phyloP scores from a whole-genome alignment of 192 early-diverging fungal species.

The Mortierella antarctica region DNA sequence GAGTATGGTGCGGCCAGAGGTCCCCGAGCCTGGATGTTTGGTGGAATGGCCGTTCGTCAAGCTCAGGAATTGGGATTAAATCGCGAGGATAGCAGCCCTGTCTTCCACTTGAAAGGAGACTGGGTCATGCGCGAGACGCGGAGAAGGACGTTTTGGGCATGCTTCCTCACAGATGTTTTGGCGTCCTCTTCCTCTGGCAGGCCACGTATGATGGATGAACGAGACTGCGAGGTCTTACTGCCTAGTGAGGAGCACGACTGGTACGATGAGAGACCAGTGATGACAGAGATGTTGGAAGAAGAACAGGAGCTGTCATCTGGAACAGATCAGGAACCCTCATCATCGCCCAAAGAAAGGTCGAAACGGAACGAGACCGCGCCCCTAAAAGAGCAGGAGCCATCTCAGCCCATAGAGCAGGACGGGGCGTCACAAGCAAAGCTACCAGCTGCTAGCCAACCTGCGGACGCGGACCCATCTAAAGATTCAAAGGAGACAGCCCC shows the following conservation, averaged over 20 bases:
- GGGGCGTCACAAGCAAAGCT: neutral
- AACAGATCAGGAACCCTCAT: conserved; percentile 22
- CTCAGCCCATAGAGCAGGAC: neutral
- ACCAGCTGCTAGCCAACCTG: neutral
- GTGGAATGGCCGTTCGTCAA: conserved; percentile 63
- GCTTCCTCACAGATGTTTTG: conserved; percentile 61
- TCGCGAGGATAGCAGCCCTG: conserved; percentile 54
- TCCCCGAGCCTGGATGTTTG: conserved; percentile 70
- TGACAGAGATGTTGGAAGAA: conserved; percentile 43
- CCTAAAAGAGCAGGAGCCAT: neutral
- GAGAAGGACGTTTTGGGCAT: conserved; percentile 64
- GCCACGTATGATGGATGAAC: conserved; percentile 59
- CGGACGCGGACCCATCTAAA: no score
- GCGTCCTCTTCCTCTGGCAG: conserved; percentile 54
- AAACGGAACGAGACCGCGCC: neutral
- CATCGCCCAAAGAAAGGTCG: neutral
- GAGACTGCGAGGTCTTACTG: conserved; percentile 58
- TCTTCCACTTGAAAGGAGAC: conserved; percentile 47
- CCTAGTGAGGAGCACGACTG: conserved; percentile 63
- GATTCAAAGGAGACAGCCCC: neutral
- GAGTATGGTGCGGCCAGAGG: conserved; percentile 63
- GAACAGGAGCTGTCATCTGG: conserved; percentile 34
- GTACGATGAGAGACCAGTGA: conserved; percentile 49
- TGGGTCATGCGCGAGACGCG: conserved; percentile 61
- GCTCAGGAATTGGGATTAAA: conserved; percentile 66